A percentile compares a stretch with the other conserved stretches of the same genome.
phyloP scores from a whole-genome alignment of 2,329 filamentous ascomycete species.

The Cylindrodendrum hubeiense region DNA sequence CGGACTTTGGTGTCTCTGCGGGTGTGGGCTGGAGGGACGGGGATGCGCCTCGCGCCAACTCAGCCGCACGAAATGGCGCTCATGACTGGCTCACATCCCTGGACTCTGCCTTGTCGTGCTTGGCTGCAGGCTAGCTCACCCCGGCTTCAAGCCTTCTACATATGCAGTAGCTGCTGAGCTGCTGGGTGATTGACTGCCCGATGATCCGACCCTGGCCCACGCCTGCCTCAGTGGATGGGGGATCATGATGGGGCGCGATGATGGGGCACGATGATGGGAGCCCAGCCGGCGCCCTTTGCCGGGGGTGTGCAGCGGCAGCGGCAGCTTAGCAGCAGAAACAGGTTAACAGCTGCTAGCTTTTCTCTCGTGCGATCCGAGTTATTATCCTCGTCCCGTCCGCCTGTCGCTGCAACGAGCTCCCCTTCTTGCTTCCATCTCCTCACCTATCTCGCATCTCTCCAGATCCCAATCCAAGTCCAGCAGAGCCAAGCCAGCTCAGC shows the following conservation, averaged over 20 bases:
- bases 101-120: conserved; percentile 39
- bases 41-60: conserved; percentile 32
- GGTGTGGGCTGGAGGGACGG: conserved; percentile 7
- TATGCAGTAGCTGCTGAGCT: conserved; percentile 1
- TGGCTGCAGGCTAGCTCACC: conserved; percentile 20
- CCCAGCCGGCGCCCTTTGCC: conserved; percentile 10
- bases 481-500: too few species aligned
- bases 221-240: conserved; percentile 3
- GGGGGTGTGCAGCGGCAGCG: conserved; percentile 11
- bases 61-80: conserved; percentile 37
- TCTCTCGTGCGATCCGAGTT: conserved; percentile 1
- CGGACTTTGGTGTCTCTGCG: background rate
- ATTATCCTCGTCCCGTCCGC: conserved; percentile 22
- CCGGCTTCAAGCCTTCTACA: conserved; percentile 36
- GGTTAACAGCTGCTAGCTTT: conserved; percentile 10
- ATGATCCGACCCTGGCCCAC: conserved; percentile 29
- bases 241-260: background rate
- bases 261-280: conserved; percentile 7
- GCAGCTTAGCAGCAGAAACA: conserved; percentile 4
- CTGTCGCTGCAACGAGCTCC: background rate
- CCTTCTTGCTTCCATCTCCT: conserved; percentile 17
- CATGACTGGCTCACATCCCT: conserved; percentile 32
- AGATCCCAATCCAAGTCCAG: conserved; percentile 3
- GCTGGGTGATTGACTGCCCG: conserved; percentile 27
- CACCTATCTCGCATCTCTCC: conserved; percentile 16